A percentile compares a stretch with the other conserved stretches of the same genome.
phyloP scores from a whole-genome alignment of 225 moss, liverwort and hornwort species.

The Takakia lepidozioides region DNA sequence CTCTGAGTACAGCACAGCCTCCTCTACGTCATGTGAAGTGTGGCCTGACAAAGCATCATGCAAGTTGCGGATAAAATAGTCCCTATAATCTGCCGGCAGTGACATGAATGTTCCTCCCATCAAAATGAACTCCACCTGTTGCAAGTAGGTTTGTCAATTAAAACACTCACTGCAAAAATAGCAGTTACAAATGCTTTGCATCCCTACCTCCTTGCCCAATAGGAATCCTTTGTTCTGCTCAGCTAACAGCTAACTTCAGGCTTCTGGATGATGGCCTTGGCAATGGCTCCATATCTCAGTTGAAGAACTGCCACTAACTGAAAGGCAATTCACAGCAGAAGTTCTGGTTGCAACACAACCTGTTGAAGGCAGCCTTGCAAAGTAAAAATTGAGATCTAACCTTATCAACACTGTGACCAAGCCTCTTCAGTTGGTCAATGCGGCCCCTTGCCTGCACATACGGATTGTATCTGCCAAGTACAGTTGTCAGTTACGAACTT shows the following conservation, averaged over 20 bases:
- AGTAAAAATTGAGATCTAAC: constrained; percentile 38
- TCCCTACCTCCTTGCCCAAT: too few species aligned
- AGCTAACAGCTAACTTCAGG: too few species aligned
- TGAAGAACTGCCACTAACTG: too few species aligned
- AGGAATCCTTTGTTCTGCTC: too few species aligned
- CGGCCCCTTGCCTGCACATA: constrained; percentile 96
- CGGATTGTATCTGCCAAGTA: constrained; percentile 70
- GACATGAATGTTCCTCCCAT: constrained; percentile 99
- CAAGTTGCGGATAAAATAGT: constrained; percentile 96
- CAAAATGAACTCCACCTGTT: constrained; percentile 97
- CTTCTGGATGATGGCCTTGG: too few species aligned
- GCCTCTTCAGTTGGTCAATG: constrained; percentile 95
- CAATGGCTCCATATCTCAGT: too few species aligned
- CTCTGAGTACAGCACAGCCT: constrained; percentile 96
- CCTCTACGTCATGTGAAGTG: constrained; percentile 75
- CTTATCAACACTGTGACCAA: constrained; percentile 99
- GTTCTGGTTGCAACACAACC: too few species aligned
- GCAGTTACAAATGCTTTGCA: too few species aligned
- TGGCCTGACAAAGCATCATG: constrained; percentile 98
- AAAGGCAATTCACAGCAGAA: too few species aligned
- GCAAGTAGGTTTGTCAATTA: not conserved
- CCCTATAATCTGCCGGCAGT: constrained; percentile 87
- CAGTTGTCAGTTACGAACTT: not conserved
- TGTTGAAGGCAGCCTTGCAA: too few species aligned
- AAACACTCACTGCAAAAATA: not conserved